Percentiles rank a stretch among this genome's conserved stretches.
Evolutionary conservation across 768 basidiomycete genomes (phyloP).

Genomic region (Leccinum disarticulatum): DNA sequence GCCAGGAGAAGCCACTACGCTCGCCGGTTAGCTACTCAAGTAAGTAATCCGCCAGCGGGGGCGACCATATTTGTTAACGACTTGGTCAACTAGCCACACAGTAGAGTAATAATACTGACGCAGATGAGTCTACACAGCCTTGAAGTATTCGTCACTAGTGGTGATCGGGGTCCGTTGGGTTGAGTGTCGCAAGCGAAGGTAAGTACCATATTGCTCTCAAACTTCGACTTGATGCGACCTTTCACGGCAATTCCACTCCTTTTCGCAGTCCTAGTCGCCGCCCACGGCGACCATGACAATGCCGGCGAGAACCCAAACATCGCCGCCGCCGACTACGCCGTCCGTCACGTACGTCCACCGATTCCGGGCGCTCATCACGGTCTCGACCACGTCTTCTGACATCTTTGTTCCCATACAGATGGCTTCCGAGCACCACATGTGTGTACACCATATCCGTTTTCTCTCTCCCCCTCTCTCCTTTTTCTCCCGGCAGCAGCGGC

Average conservation of each 20-base stretch:
- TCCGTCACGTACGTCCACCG: constrained; percentile 75
- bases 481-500: not conserved
- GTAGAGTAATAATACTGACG: not conserved
- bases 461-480: no score
- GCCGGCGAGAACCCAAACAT: constrained; percentile 60
- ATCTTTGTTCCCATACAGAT: constrained; percentile 51
- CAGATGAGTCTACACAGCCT: not conserved
- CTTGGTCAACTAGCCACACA: not conserved
- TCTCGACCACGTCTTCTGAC: constrained; percentile 12
- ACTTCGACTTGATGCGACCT: constrained; percentile 44
- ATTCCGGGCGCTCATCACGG: constrained; percentile 5
- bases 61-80: no score
- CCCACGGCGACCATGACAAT: constrained; percentile 65
- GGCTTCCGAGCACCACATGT: constrained; percentile 89
- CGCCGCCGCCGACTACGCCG: constrained; percentile 60
- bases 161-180: constrained; percentile 24
- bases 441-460: constrained; percentile 20
- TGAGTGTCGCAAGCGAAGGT: not conserved
- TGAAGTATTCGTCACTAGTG: not conserved
- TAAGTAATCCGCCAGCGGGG: no score
- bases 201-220: constrained; percentile 5
- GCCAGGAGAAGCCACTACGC: no score
- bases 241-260: constrained; percentile 43
- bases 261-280: constrained; percentile 34
- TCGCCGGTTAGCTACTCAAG: no score